Percentiles rank a stretch among this genome's conserved stretches.
These are phyloP conservation scores for Fusarium tjaetaba DNA, from an alignment of 2,329 filamentous ascomycete species.

Conservation along the genomic window DNA sequence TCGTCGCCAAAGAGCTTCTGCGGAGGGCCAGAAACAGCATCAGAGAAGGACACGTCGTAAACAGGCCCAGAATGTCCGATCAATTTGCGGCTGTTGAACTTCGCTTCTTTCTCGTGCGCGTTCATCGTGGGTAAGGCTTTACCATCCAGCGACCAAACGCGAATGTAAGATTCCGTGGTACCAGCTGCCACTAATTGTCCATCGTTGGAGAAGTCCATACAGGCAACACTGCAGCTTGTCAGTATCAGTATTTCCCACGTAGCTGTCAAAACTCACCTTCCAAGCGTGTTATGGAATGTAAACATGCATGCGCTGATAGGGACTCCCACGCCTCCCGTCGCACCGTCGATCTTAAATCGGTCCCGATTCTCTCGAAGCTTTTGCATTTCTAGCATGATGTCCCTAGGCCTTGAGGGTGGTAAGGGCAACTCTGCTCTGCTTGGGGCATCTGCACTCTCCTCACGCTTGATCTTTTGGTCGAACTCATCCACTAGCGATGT, in stretches of 20 bases:
- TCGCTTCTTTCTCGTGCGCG: slow-evolving; percentile 65
- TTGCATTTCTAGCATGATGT: slow-evolving; percentile 93
- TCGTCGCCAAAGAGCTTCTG: slow-evolving; percentile 61
- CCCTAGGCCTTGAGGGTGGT: slow-evolving; percentile 86
- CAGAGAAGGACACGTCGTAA: slow-evolving; percentile 88
- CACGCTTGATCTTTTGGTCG: slow-evolving; percentile 86
- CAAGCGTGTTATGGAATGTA: slow-evolving; percentile 96
- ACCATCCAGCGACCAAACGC: slow-evolving; percentile 91
- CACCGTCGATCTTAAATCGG: slow-evolving; percentile 85
- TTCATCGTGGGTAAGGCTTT: slow-evolving; percentile 78
- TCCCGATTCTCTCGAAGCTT: slow-evolving; percentile 94
- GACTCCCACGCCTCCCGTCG: slow-evolving; percentile 84
- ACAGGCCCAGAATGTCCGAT: slow-evolving; percentile 92
- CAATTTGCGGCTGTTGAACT: slow-evolving; percentile 73
- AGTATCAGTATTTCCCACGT: slow-evolving; percentile 1
- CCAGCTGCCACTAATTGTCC: slow-evolving; percentile 87
- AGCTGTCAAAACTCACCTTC: slow-evolving; percentile 68
- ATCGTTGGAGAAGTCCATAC: slow-evolving; percentile 94
- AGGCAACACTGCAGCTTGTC: slow-evolving; percentile 73
- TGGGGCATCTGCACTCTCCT: slow-evolving; percentile 87
- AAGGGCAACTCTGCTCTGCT: slow-evolving; percentile 82
- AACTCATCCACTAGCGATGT: slow-evolving; percentile 86
- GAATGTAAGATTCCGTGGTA: slow-evolving; percentile 93
- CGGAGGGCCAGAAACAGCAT: slow-evolving; percentile 67
- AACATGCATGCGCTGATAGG: slow-evolving; percentile 95